A percentile compares a stretch with the other conserved stretches of the same genome.
phyloP scores from a whole-genome alignment of 2,329 filamentous ascomycete genomes.

The Fusarium austroafricanum region DNA sequence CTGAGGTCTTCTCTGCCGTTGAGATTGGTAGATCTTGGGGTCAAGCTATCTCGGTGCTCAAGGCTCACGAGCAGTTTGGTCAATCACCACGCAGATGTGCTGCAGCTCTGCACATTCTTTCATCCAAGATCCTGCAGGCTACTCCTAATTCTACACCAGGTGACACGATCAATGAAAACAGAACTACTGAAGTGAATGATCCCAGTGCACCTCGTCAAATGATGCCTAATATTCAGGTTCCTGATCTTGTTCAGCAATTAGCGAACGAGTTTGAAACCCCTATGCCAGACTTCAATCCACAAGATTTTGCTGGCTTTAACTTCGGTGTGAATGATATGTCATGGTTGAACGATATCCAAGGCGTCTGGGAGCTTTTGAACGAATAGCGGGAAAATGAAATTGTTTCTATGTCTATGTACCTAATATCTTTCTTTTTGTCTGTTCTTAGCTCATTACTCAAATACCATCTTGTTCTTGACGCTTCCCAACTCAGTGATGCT shows the following conservation, averaged over 20 bases:
- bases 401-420: background rate
- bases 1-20: constrained; percentile 45
- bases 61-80: constrained; percentile 50
- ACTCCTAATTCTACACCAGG: constrained; percentile 2
- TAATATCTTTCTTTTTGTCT: background rate
- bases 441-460: constrained; percentile 39
- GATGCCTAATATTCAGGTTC: constrained; percentile 1
- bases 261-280: constrained; percentile 40
- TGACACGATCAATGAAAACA: background rate
- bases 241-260: constrained; percentile 33
- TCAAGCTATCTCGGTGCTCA: constrained; percentile 49
- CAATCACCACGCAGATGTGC: constrained; percentile 50
- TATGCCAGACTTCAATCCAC: constrained; percentile 35
- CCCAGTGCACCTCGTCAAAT: background rate
- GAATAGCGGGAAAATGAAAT: constrained; percentile 9
- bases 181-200: background rate
- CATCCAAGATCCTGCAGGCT: constrained; percentile 49
- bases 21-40: constrained; percentile 49
- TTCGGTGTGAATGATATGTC: constrained; percentile 50
- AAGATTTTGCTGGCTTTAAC: constrained; percentile 45
- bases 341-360: constrained; percentile 51
- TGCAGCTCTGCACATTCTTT: constrained; percentile 51
- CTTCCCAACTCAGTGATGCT: constrained; percentile 52
- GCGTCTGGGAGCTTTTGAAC: constrained; percentile 48
- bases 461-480: constrained; percentile 55